Conservation (phyloP, 2,329 filamentous ascomycete genomes). For the Helotiales sp. region DNA sequence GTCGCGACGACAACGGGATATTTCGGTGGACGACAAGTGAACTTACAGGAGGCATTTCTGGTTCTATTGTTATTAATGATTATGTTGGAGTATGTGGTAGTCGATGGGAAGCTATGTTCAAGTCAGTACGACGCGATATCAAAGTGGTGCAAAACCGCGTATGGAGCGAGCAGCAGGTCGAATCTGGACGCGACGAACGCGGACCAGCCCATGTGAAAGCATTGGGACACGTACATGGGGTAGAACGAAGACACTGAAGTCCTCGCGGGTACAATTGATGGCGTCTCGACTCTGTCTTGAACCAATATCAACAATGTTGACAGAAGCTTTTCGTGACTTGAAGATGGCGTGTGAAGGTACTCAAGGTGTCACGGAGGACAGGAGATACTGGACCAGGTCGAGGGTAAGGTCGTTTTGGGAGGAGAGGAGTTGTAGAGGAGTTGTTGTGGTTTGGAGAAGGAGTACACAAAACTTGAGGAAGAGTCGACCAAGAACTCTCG, state of each 20-base stretch:
- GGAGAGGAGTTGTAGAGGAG: constrained; percentile 17
- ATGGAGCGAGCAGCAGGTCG: constrained; percentile 1
- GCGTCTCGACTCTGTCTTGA: constrained; percentile 7
- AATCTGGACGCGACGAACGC: constrained; percentile 26
- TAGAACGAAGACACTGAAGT: constrained; percentile 7
- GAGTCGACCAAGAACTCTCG: neutral
- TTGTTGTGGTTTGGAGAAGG: constrained; percentile 12
- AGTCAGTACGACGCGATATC: constrained; percentile 32
- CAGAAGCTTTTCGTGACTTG: constrained; percentile 5
- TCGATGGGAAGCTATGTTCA: constrained; percentile 18
- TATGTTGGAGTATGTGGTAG: constrained; percentile 23
- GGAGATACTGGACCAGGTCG: constrained; percentile 14
- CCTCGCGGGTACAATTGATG: constrained; percentile 16
- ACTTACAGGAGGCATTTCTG: constrained; percentile 58
- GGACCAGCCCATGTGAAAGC: neutral
- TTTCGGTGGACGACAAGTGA: constrained; percentile 16
- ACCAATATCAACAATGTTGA: constrained; percentile 31
- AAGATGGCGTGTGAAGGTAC: constrained; percentile 12
- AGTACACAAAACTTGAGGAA: constrained; percentile 5
- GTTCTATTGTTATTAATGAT: constrained; percentile 36
- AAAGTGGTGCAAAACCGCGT: constrained; percentile 27
- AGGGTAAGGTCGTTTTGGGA: constrained; percentile 26
- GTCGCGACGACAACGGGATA: neutral
- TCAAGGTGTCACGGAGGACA: constrained; percentile 22
- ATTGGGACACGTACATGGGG: constrained; percentile 27